A percentile compares a stretch with the other conserved stretches of the same genome.
phyloP scores from a whole-genome alignment of 2,329 filamentous ascomycete genomes.

The Fusarium tuaranense region DNA sequence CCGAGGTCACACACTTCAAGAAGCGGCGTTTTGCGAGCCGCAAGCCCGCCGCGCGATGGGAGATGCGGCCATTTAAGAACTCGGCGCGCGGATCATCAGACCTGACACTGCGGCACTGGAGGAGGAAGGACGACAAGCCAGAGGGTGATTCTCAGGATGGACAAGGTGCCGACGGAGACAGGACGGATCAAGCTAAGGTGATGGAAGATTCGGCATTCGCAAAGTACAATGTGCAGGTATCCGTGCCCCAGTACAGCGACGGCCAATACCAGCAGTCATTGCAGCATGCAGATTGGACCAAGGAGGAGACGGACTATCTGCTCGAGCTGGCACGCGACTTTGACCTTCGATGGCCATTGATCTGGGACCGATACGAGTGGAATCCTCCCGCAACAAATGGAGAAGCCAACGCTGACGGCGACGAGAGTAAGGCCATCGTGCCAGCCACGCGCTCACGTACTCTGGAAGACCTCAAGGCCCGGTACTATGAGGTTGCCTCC shows the following conservation, averaged over 20 bases:
- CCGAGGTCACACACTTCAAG: slow-evolving; percentile 69
- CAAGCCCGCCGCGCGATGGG: slow-evolving; percentile 72
- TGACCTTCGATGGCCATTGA: slow-evolving; percentile 89
- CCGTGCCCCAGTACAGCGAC: slow-evolving; percentile 84
- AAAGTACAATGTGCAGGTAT: slow-evolving; percentile 87
- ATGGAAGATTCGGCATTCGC: slow-evolving; percentile 76
- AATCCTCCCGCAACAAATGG: slow-evolving; percentile 58
- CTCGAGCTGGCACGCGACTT: slow-evolving; percentile 80
- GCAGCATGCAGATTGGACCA: slow-evolving; percentile 83
- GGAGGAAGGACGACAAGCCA: slow-evolving; percentile 67
- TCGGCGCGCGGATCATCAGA: slow-evolving; percentile 76
- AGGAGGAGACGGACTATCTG: slow-evolving; percentile 94
- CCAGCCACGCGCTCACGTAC: slow-evolving; percentile 68
- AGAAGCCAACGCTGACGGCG: slow-evolving; percentile 58
- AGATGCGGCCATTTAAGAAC: slow-evolving; percentile 79
- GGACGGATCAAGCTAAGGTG: slow-evolving; percentile 37
- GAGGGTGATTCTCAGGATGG: slow-evolving; percentile 49
- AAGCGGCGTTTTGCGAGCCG: slow-evolving; percentile 66
- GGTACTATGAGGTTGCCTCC: slow-evolving; percentile 89
- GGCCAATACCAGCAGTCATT: slow-evolving; percentile 86
- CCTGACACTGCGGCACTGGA: slow-evolving; percentile 84
- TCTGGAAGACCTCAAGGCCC: slow-evolving; percentile 90
- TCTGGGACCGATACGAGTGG: slow-evolving; percentile 94
- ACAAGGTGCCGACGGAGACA: slow-evolving; percentile 40
- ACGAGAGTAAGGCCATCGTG: slow-evolving; percentile 66